Base-by-base conservation (phyloP, 371 early-diverging fungal genomes). In the Lichtheimia corymbifera region DNA sequence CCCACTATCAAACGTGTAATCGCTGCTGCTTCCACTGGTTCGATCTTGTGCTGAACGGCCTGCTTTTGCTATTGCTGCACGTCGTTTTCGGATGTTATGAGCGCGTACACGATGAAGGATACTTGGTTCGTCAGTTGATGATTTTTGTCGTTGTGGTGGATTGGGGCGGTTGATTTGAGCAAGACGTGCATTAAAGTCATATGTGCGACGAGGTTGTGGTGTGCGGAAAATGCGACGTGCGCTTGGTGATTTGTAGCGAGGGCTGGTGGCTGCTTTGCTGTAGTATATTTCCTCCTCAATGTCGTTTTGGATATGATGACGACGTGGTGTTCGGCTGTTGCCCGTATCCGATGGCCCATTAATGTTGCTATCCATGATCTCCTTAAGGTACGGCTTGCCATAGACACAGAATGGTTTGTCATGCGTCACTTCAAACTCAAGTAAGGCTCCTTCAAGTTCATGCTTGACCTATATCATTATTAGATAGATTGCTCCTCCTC, bases 21-120 rank as follows among this genome's bases (percentile, higher is more conserved):
- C 40, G 9, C 20, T 44, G 30, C 53, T 45, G 51, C 60, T 60
- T 25, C 54, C 44, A 40, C 59, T 59, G 45, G 28, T 18, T 25
- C 63, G 52, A 35, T 24, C 17, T 30, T 47, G 47, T 5, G 47
- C 50, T 50, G 15, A 50, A 42, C 56, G 6, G 41, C 42, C 25
- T 35, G 35, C 35, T 35, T 35, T 24, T 53, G 30, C 50, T 65
- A 55, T 27, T 50, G 35, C 15, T 35, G 35, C 35, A 35, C 35
- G 35, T 35, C 35, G 35, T 35, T 35, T 62, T 14, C 63, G 56
- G 5, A 70, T 68, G 42, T 73, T 73, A 12, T 50, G 64, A 44
- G 68, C 73, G 27, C 78, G 63, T 1, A 75, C 70, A 20, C 63
- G 65, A 44, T 74, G 75, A 28, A 78, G 55, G n/a, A 73, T 65